Base-by-base conservation (phyloP, 1,284 basidiomycete genomes). In the Cronartium ribicola region DNA sequence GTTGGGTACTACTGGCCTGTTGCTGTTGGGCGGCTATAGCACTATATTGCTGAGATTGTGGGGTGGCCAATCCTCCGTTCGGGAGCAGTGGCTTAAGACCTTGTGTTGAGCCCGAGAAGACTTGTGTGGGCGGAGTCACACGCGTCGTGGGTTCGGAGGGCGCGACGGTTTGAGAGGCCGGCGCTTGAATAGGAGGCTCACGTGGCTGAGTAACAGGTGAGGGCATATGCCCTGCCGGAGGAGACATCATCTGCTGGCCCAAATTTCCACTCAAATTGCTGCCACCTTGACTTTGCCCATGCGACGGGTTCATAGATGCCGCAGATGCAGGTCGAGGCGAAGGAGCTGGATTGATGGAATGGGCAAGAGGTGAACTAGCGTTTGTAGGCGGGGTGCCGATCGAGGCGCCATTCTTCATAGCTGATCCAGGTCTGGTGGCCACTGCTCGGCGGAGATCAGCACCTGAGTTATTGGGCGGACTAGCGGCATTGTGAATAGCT, bases 351-450 rank as follows among this genome's bases (percentile, higher is more conserved):
- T 63, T 72, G 36, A 64, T 11, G 37, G 69, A 20, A 41, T 66
- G 62, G 46, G 37, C 65, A 10, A 65, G 37, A 29, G 69, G 69
- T 39, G 69, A 65, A 22, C 62, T 51, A 10, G 40, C 48, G 29
- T 72, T 72, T 14, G 69, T 55, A 13, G 20, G 22, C 29, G 69
- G 69, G 3, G 68, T 71, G 14, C 68, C 68, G 20, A 71, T 63
- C 11, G 67, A 61, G 55, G 55, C 48, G 17, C 5, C 48, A 22
- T 22, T 60, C 51, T 64, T 71, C 36, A 51, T 63, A 6, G 60
- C 20, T 14, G 60, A 10, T 63, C 43, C 60, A 20, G 43, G 63
- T 13, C 63, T 29, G 46, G 63, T 41, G 40, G 60, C 51, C 22
- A 48, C 43, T 40, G 51, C 29, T 44, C 62, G 61, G 11, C 48